Evolutionary conservation across 148 eudicot species (phyloP).

Genomic region (Polygonum aviculare): DNA sequence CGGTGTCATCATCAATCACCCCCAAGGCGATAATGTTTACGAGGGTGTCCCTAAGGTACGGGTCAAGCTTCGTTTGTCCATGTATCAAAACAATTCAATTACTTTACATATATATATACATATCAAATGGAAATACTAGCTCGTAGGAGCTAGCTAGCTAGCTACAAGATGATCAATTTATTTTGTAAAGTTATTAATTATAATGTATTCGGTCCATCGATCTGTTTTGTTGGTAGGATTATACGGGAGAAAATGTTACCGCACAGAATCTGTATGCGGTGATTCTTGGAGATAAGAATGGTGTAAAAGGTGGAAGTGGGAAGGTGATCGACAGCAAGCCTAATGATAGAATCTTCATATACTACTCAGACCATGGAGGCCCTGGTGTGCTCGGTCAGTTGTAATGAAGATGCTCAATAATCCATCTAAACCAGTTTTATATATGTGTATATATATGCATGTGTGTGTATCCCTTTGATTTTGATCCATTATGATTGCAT

Average conservation of each 20-base stretch:
- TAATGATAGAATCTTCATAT: slow-evolving; percentile 34
- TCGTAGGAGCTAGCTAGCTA: too few species aligned
- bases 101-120: too few species aligned
- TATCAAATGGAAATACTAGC: too few species aligned
- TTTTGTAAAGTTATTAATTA: background rate
- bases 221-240: slow-evolving; percentile 22
- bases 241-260: slow-evolving; percentile 31
- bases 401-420: background rate
- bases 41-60: slow-evolving; percentile 44
- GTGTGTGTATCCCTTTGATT: too few species aligned
- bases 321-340: slow-evolving; percentile 38
- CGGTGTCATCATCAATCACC: slow-evolving; percentile 76
- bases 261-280: slow-evolving; percentile 34
- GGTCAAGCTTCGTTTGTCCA: background rate
- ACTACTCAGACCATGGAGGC: slow-evolving; percentile 47
- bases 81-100: too few species aligned
- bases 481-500: too few species aligned
- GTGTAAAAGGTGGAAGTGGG: slow-evolving; percentile 38
- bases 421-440: too few species aligned
- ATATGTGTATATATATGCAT: background rate
- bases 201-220: background rate
- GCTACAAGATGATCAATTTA: background rate
- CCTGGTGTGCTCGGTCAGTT: slow-evolving; percentile 42
- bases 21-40: slow-evolving; percentile 37
- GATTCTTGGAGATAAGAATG: slow-evolving; percentile 31